Evolutionary conservation across 2,329 filamentous ascomycete species (phyloP), one percentile per base, ranked within the genome.

Genomic region (Tolypocladium endophyticum): DNA sequence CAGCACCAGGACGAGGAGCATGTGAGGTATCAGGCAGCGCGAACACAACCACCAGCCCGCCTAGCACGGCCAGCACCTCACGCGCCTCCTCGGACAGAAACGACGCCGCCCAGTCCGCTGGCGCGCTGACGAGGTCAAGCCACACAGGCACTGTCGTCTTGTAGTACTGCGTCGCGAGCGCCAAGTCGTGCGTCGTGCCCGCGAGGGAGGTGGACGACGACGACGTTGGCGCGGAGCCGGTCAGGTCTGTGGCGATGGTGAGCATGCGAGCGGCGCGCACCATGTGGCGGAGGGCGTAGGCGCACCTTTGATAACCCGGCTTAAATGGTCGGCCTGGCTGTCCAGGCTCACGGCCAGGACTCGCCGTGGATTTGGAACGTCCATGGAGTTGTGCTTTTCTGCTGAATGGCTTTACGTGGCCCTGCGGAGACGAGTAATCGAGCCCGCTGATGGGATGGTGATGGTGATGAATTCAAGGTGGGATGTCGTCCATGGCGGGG

Each of bases 101-200:
- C 0, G 81, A 80, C 2, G 70, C 69, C 0, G 82, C 75, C 86
- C 86, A 88, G 41, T 82, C 79, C 3, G 68, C 59, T 0, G 81
- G 76, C 5, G 76, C 73, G 7, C 75, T 66, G 60, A 86, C 76
- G 54, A 86, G 76, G 67, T 89, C 86, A n/a, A 88, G 76, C 86
- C 86, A 89, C 64, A 88, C 76, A 52, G 86, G 84, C 4, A 88
- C 75, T 0, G 76, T 76, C 58, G 83, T 79, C 30, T 72, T 77
- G 74, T 88, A 88, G 74, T 88, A 88, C 18, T 75, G 66, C 25
- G 84, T 88, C 61, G 77, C 76, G 59, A 88, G 72, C 11, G 72
- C 61, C 38, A 86, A 77, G 52, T 73, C 69, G 66, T 87, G 85
- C 20, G 85, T 84, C 39, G 78, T 79, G 33, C 86, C 86, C 1